Evolutionary conservation across 148 eudicot species (phyloP), one percentile per base, ranked within the genome.

Genomic region (Chenopodium berlandieri): DNA sequence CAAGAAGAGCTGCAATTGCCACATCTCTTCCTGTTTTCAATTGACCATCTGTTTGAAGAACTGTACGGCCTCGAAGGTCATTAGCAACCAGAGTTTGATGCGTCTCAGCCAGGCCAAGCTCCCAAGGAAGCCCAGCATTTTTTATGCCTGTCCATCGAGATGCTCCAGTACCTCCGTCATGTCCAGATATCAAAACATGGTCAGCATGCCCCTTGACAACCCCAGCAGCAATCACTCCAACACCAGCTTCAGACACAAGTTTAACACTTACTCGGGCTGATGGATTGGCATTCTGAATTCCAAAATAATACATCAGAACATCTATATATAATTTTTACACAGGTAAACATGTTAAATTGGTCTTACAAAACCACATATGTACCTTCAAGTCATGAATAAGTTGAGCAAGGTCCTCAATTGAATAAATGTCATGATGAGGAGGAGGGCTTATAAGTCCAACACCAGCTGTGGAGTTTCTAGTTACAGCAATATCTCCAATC

Each of bases 111-210:
- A 97, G 87, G 66, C 99, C 99, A 79, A 97, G 98, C 87, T 97
- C 99, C 99, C 99, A 97, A 2, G 99, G 99, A 82, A 97, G 94
- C 78, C 99, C 99, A 44, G 99, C 99, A 87, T 87, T 94, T 90
- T 97, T 97, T 84, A 97, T 97, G 14, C 99, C 99, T 30, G 99
- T 97, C 99, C 99, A 97, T 72, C 99, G 86, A 44, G 99, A 94
- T 75, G 99, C 99, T 10, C 99, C 99, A 1, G 99, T 97, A 66
- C 99, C 99, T 79, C 99, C 99, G 86, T 97, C 99, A 65, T 97
- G 99, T 71, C 99, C 99, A 44, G 99, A 97, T 77, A 97, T 97
- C 82, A 97, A 81, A 78, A 97, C 93, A 85, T 94, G 99, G 70
- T 97, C 99, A 1, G 99, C 99, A 76, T 94, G 98, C 9, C 99